These are phyloP conservation scores for Cladorrhinum sp. DNA, from an alignment of 2,329 filamentous ascomycete species.

Conservation along the genomic window DNA sequence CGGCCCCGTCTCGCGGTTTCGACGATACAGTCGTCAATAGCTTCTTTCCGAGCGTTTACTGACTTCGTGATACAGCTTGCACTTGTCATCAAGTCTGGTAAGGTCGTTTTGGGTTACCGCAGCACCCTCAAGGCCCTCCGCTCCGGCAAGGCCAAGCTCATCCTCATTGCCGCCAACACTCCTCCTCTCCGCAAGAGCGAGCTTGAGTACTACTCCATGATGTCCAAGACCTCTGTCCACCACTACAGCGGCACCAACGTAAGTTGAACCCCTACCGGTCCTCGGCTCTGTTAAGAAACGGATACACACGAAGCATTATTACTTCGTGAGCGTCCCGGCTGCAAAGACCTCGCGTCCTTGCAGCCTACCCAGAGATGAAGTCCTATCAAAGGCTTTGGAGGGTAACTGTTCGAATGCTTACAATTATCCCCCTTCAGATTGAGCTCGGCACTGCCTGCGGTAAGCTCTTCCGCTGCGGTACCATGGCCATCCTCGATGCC, in stretches of 20 bases:
- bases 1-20: not conserved
- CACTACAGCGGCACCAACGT: slow-evolving; percentile 99
- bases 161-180: slow-evolving; percentile 77
- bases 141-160: slow-evolving; percentile 96
- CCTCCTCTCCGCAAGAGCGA: slow-evolving; percentile 97
- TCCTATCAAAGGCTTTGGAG: slow-evolving; percentile 79
- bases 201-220: slow-evolving; percentile 89
- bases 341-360: slow-evolving; percentile 30
- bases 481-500: slow-evolving; percentile 94
- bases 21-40: not conserved
- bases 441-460: slow-evolving; percentile 97
- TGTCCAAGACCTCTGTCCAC: slow-evolving; percentile 92
- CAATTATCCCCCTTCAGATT: slow-evolving; percentile 60
- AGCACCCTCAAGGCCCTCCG: slow-evolving; percentile 77
- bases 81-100: slow-evolving; percentile 64
- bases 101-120: slow-evolving; percentile 86
- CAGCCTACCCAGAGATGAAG: slow-evolving; percentile 86
- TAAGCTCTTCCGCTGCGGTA: slow-evolving; percentile 87
- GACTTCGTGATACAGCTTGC: slow-evolving; percentile 39
- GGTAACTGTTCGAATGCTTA: slow-evolving; percentile 59
- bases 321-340: slow-evolving; percentile 27
- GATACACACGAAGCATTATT: slow-evolving; percentile 3
- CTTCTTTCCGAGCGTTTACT: slow-evolving; percentile 2
- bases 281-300: slow-evolving; percentile 9
- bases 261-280: slow-evolving; percentile 49